A percentile compares a stretch with the other conserved stretches of the same genome.
phyloP scores from a whole-genome alignment of 345 rosid species.

The Camelina laxa region DNA sequence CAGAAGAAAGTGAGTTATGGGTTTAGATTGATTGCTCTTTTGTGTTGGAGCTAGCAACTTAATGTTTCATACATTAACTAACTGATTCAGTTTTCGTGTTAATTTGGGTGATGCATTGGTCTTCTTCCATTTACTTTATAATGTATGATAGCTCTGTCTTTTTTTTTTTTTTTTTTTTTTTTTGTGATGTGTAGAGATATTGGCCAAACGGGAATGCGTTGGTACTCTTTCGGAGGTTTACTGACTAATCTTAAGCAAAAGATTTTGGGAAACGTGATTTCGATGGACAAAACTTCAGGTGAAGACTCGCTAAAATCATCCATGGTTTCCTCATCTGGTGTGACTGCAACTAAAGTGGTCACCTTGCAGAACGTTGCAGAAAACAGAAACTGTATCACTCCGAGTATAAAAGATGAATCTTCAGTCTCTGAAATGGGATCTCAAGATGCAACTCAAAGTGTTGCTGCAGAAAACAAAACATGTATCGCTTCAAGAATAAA shows the following conservation, averaged over 20 bases:
- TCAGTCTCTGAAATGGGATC: constrained; percentile 11
- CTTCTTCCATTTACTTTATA: background rate
- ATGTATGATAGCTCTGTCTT: background rate
- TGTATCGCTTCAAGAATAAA: background rate
- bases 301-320: constrained; percentile 24
- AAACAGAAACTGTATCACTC: background rate
- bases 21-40: background rate
- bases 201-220: constrained; percentile 20
- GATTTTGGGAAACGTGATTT: constrained; percentile 29
- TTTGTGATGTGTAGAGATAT: constrained; percentile 28
- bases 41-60: background rate
- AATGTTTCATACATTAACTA: background rate
- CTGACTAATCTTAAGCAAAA: constrained; percentile 37
- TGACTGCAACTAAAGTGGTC: background rate
- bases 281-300: constrained; percentile 4
- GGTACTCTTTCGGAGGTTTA: constrained; percentile 41
- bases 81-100: background rate
- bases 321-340: constrained; percentile 12
- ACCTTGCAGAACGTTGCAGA: constrained; percentile 2
- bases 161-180: background rate
- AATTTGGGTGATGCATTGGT: constrained; percentile 2
- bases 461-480: background rate
- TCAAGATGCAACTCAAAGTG: constrained; percentile 28
- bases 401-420: constrained; percentile 14
- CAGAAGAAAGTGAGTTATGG: background rate